phyloP scores from a whole-genome alignment of 2,329 filamentous ascomycete species.

The Colletotrichum gigasporum region DNA sequence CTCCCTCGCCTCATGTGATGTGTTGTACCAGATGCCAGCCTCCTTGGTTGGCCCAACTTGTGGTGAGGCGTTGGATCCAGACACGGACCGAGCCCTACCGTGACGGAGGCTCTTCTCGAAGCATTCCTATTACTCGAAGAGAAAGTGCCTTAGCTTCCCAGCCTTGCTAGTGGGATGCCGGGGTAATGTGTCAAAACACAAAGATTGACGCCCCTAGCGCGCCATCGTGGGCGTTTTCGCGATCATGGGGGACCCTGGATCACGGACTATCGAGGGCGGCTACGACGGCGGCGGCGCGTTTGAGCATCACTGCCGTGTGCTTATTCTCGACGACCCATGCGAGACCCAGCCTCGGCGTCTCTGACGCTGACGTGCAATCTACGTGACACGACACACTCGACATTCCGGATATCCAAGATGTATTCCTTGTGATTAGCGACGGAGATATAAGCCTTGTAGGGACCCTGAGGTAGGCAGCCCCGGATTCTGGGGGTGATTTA shows the following conservation, averaged over 20 bases:
- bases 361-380: not conserved
- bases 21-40: not conserved
- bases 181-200: conserved; percentile 19
- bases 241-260: conserved; percentile 1
- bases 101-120: conserved; percentile 11
- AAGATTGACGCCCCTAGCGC: conserved; percentile 10
- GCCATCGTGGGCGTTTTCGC: conserved; percentile 11
- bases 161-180: conserved; percentile 15
- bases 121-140: not conserved
- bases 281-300: not conserved
- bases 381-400: not conserved
- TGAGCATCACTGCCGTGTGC: not conserved
- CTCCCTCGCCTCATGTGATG: not conserved
- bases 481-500: not conserved
- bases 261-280: not conserved
- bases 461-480: too few species aligned
- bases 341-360: not conserved
- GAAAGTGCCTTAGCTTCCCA: not conserved
- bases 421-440: not conserved
- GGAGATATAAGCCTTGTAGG: not conserved
- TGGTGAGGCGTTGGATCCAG: not conserved
- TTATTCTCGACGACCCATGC: not conserved
- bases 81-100: not conserved
- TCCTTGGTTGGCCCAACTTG: not conserved
- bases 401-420: too few species aligned